These are phyloP conservation scores for Euryodendron excelsum DNA, from an alignment of 148 eudicot genomes.

Conservation along the genomic window DNA sequence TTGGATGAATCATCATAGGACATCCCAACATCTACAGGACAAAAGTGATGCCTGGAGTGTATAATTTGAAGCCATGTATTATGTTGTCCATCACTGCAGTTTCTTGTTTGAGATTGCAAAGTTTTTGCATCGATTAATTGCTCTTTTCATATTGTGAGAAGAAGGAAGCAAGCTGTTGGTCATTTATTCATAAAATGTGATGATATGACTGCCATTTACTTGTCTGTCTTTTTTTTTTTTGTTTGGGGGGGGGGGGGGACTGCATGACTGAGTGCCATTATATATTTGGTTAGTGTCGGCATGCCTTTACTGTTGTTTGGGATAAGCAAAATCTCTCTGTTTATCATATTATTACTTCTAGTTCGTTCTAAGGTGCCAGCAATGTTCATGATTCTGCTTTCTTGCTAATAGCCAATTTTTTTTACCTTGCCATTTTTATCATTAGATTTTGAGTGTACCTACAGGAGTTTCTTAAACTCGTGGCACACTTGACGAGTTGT, in stretches of 20 bases:
- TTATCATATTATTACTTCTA: not conserved
- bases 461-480: slow-evolving; percentile 8
- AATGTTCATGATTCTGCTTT: not conserved
- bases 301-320: not conserved
- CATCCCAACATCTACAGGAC: too few species aligned
- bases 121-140: too few species aligned
- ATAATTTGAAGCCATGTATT: too few species aligned
- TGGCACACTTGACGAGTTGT: not conserved
- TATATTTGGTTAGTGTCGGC: not conserved
- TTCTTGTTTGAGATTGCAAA: too few species aligned
- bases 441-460: not conserved
- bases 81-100: too few species aligned
- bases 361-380: not conserved
- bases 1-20: too few species aligned
- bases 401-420: not conserved
- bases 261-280: not conserved
- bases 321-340: not conserved
- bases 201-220: not conserved
- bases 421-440: not conserved
- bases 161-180: not conserved
- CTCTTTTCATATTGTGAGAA: not conserved
- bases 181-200: not conserved
- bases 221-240: not conserved
- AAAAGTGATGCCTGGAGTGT: too few species aligned
- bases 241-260: too few species aligned